Evolutionary conservation across 2,329 filamentous ascomycete genomes (phyloP).

Genomic region (Monilinia laxa): DNA sequence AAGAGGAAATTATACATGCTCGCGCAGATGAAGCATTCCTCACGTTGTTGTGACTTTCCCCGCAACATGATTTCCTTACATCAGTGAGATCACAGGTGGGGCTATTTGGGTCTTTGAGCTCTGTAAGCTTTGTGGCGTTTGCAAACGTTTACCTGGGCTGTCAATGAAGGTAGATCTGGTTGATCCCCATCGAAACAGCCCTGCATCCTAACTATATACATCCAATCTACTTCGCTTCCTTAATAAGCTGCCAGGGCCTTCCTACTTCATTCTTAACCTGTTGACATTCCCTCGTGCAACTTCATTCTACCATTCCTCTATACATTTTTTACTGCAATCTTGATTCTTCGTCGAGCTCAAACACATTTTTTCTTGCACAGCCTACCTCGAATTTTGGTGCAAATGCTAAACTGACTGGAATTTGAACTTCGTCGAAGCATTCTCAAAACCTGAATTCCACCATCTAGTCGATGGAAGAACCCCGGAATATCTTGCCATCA

Average conservation of each 20-base stretch:
- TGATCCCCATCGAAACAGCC: constrained; percentile 32
- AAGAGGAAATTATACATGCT: constrained; percentile 32
- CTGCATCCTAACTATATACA: constrained; percentile 30
- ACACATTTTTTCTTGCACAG: constrained; percentile 29
- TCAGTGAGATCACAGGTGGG: constrained; percentile 25
- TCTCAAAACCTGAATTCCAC: constrained; percentile 30
- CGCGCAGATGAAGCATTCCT: constrained; percentile 39
- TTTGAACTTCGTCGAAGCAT: constrained; percentile 34
- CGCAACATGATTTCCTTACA: constrained; percentile 32
- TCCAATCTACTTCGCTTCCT: constrained; percentile 24
- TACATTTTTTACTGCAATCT: constrained; percentile 40
- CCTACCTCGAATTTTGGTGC: constrained; percentile 26
- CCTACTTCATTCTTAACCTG: constrained; percentile 39
- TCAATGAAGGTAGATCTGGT: constrained; percentile 26
- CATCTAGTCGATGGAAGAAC: constrained; percentile 35
- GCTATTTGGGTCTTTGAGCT: constrained; percentile 19
- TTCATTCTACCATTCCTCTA: constrained; percentile 37
- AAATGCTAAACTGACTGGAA: constrained; percentile 24
- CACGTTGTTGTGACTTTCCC: constrained; percentile 27
- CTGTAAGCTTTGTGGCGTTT: constrained; percentile 26
- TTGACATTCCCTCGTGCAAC: constrained; percentile 36
- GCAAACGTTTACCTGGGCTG: constrained; percentile 27
- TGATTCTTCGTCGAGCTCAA: constrained; percentile 35
- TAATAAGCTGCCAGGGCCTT: constrained; percentile 35
- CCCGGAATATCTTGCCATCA: constrained; percentile 32